phyloP scores from a whole-genome alignment of 2,329 filamentous ascomycete species.

The Capronia americana region DNA sequence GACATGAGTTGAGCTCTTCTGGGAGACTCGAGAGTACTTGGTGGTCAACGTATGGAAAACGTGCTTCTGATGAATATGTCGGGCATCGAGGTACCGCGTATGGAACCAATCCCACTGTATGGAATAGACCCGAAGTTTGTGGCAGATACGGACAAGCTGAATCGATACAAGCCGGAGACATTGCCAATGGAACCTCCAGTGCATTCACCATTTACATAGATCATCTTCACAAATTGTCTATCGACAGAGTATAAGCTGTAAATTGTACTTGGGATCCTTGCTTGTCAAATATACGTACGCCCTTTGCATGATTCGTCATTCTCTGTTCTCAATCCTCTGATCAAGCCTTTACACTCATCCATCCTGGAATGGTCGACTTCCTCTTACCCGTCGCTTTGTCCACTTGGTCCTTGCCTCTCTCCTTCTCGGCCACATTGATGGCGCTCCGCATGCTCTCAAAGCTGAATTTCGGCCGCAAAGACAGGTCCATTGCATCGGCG shows the following conservation, averaged over 20 bases:
- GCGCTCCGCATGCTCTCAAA: slow-evolving; percentile 11
- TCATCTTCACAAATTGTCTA: background rate
- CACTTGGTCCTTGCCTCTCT: background rate
- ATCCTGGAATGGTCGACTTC: background rate
- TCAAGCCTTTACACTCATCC: slow-evolving; percentile 14
- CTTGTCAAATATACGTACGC: background rate
- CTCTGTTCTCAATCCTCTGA: background rate
- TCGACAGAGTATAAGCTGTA: background rate
- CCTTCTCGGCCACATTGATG: background rate
- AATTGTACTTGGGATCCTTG: background rate
- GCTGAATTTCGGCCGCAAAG: slow-evolving; percentile 7
- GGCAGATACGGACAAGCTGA: too few relatives aligned
- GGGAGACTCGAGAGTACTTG: too few relatives aligned
- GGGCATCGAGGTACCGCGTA: too few relatives aligned
- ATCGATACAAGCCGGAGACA: too few relatives aligned
- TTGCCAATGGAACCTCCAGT: too few relatives aligned
- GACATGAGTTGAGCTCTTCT: too few relatives aligned
- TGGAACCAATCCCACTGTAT: too few relatives aligned
- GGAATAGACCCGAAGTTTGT: too few relatives aligned
- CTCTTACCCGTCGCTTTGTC: slow-evolving; percentile 5
- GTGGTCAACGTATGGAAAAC: too few relatives aligned
- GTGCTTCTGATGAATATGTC: too few relatives aligned
- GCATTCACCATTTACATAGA: too few relatives aligned
- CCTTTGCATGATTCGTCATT: slow-evolving; percentile 1
- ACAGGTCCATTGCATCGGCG: background rate